Evolutionary conservation across 495 filamentous ascomycete genomes (phyloP).

Genomic region (Usnea hakonensis): DNA sequence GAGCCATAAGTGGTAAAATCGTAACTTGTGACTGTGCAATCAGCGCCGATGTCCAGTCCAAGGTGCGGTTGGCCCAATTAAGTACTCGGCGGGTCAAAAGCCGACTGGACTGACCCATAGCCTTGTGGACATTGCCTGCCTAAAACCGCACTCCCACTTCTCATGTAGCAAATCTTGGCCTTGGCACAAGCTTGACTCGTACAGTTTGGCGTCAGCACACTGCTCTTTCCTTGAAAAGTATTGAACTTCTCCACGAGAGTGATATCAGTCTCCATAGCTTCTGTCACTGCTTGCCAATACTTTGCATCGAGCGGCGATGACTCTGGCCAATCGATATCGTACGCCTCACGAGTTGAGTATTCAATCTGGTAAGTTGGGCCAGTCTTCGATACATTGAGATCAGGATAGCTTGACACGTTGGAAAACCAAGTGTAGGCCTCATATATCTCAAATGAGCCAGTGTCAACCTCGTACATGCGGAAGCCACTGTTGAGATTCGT

Average conservation of each 20-base stretch:
- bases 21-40: neutral
- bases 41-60: neutral
- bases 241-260: conserved; percentile 44
- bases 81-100: conserved; percentile 6
- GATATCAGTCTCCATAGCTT: conserved; percentile 48
- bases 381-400: conserved; percentile 24
- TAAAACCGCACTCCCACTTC: conserved; percentile 46
- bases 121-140: conserved; percentile 45
- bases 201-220: conserved; percentile 44
- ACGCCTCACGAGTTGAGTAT: conserved; percentile 49
- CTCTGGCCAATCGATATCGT: conserved; percentile 41
- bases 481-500: conserved; percentile 50
- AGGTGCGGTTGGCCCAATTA: neutral
- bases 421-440: conserved; percentile 47
- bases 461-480: conserved; percentile 49
- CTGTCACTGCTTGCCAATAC: conserved; percentile 52
- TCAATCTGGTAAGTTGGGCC: conserved; percentile 44
- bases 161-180: conserved; percentile 56
- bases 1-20: neutral
- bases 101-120: conserved; percentile 28
- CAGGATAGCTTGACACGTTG: conserved; percentile 39
- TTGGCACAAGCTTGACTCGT: conserved; percentile 40
- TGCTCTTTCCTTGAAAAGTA: conserved; percentile 46
- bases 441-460: conserved; percentile 45
- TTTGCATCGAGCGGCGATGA: conserved; percentile 48